Conservation (phyloP, 2,329 filamentous ascomycete genomes). For the Calycina herbarum region DNA sequence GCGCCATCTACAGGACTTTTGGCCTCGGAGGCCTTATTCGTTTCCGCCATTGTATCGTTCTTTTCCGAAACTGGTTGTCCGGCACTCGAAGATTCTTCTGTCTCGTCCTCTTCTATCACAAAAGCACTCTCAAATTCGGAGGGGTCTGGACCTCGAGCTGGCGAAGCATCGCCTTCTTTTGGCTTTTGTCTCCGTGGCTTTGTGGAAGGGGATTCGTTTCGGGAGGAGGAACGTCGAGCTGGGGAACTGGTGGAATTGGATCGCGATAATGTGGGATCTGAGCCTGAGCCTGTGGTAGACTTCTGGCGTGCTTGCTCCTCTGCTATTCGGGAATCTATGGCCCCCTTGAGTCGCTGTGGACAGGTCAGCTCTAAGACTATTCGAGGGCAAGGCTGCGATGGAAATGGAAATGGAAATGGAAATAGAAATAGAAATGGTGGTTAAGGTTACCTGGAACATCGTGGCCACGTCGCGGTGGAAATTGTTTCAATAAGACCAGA, state of each 20-base stretch:
- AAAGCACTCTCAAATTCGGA: constrained; percentile 86
- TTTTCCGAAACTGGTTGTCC: constrained; percentile 34
- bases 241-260: constrained; percentile 46
- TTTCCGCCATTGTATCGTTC: constrained; percentile 25
- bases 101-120: constrained; percentile 76
- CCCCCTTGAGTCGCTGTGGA: constrained; percentile 73
- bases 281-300: constrained; percentile 41
- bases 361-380: constrained; percentile 17
- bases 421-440: too few species aligned
- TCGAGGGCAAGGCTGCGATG: constrained; percentile 22
- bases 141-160: constrained; percentile 63
- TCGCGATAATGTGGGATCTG: constrained; percentile 38
- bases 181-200: constrained; percentile 31
- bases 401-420: background rate
- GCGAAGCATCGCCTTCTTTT: constrained; percentile 33
- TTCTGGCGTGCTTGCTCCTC: constrained; percentile 79
- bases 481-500: background rate
- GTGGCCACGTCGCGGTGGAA: constrained; percentile 24
- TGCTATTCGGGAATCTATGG: constrained; percentile 83
- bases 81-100: constrained; percentile 65
- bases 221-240: constrained; percentile 27
- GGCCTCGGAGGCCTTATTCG: constrained; percentile 31
- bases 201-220: constrained; percentile 33
- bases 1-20: constrained; percentile 32
- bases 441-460: constrained; percentile 39